phyloP scores from a whole-genome alignment of 1,139 yeast species.

The Kurtzmaniella quercitrusa region DNA sequence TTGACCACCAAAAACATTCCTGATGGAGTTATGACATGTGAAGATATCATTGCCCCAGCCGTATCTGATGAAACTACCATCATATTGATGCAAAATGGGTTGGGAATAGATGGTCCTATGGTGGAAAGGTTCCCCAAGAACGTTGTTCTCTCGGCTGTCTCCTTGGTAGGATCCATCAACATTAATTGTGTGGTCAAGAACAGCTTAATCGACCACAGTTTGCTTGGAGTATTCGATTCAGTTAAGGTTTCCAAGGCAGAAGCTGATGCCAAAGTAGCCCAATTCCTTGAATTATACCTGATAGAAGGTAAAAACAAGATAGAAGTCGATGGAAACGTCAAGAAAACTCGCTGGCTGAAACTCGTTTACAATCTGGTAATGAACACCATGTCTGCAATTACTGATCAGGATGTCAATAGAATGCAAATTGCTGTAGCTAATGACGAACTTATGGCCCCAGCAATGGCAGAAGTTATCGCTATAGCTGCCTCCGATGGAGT shows the following conservation, averaged over 20 bases:
- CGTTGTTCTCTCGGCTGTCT: constrained; percentile 61
- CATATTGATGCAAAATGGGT: constrained; percentile 69
- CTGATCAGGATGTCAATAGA: constrained; percentile 52
- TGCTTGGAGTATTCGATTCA: constrained; percentile 49
- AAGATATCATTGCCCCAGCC: constrained; percentile 56
- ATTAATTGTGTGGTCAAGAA: constrained; percentile 48
- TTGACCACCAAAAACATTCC: constrained; percentile 75
- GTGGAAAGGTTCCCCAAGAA: constrained; percentile 54
- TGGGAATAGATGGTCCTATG: constrained; percentile 65
- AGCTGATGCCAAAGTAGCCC: constrained; percentile 23
- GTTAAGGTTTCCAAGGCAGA: constrained; percentile 13
- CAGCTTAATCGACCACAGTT: constrained; percentile 49
- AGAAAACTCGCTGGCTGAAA: constrained; percentile 66
- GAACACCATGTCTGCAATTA: constrained; percentile 58
- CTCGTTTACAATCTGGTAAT: constrained; percentile 65
- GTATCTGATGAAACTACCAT: constrained; percentile 47
- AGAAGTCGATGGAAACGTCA: constrained; percentile 43
- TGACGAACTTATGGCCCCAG: constrained; percentile 48
- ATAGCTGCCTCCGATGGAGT: constrained; percentile 66
- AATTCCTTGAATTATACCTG: constrained; percentile 48
- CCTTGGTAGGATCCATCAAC: constrained; percentile 64
- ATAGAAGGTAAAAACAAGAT: constrained; percentile 40
- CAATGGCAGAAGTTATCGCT: constrained; percentile 59
- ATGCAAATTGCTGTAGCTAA: constrained; percentile 52
- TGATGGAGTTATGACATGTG: constrained; percentile 52